These are phyloP conservation scores for Leccinum holopus DNA, from an alignment of 1,284 basidiomycete genomes.

Conservation along the genomic window DNA sequence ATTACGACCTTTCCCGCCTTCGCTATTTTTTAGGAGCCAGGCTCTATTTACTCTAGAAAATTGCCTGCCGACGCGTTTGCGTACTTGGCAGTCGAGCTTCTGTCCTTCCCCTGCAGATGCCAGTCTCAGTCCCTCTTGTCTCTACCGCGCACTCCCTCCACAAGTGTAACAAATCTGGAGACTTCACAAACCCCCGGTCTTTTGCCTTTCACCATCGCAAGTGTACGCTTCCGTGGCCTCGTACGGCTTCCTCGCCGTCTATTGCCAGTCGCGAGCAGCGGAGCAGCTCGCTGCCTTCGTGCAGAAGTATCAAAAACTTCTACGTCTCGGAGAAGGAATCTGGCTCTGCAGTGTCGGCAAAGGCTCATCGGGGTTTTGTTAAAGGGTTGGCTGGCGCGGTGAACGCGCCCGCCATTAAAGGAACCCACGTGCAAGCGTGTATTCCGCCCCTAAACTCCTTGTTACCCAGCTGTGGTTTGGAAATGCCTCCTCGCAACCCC, in stretches of 20 bases:
- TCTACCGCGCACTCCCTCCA: slow-evolving; percentile 59
- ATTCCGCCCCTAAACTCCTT: slow-evolving; percentile 66
- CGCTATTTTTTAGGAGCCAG: slow-evolving; percentile 31
- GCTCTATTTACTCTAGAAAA: slow-evolving; percentile 39
- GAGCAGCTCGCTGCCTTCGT: slow-evolving; percentile 65
- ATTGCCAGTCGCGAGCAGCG: slow-evolving; percentile 68
- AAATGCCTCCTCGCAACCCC: slow-evolving; percentile 18
- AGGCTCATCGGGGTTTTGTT: slow-evolving; percentile 54
- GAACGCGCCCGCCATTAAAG: slow-evolving; percentile 79
- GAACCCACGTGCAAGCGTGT: slow-evolving; percentile 75
- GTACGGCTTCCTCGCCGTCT: slow-evolving; percentile 58
- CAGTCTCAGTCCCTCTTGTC: slow-evolving; percentile 72
- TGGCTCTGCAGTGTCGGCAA: slow-evolving; percentile 8
- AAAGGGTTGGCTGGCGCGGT: slow-evolving; percentile 69
- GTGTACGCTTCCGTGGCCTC: slow-evolving; percentile 56
- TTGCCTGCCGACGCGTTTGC: slow-evolving; percentile 39
- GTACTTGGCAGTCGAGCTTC: slow-evolving; percentile 41
- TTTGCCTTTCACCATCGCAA: slow-evolving; percentile 52
- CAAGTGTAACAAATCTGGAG: slow-evolving; percentile 50
- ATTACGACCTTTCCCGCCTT: slow-evolving; percentile 38
- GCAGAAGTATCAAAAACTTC: slow-evolving; percentile 64
- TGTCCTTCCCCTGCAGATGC: slow-evolving; percentile 61
- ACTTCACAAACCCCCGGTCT: slow-evolving; percentile 39
- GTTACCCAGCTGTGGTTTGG: slow-evolving; percentile 21
- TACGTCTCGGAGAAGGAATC: slow-evolving; percentile 61